phyloP scores from a whole-genome alignment of 495 filamentous ascomycete genomes.

The Astrocystis sublimbata region DNA sequence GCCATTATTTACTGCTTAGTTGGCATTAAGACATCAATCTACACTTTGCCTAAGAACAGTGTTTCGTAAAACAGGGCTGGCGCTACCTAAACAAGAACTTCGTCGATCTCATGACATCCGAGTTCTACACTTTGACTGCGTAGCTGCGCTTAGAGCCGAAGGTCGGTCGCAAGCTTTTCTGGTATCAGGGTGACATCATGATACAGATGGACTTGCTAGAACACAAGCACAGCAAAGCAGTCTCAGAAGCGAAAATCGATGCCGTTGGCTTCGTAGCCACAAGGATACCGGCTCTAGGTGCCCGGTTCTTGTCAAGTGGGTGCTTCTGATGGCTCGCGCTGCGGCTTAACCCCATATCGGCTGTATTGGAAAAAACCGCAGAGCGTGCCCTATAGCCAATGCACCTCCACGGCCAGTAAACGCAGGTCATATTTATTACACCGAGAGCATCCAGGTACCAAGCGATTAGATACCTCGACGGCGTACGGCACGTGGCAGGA shows the following conservation, averaged over 20 bases:
- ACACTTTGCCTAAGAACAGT: background rate
- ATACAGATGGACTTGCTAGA: background rate
- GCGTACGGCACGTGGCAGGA: slow-evolving; percentile 8
- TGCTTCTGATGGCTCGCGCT: slow-evolving; percentile 1
- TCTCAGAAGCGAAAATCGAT: background rate
- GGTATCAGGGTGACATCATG: slow-evolving; percentile 7
- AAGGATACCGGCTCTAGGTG: slow-evolving; percentile 3
- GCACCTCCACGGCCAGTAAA: slow-evolving; percentile 1
- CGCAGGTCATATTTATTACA: slow-evolving; percentile 16
- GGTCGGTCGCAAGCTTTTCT: background rate
- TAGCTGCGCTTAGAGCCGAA: background rate
- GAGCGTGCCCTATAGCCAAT: slow-evolving; percentile 1
- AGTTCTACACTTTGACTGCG: background rate
- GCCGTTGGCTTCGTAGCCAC: slow-evolving; percentile 3
- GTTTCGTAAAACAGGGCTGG: background rate
- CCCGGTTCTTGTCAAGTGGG: slow-evolving; percentile 7
- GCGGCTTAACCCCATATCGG: slow-evolving; percentile 4
- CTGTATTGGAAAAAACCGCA: slow-evolving; percentile 11
- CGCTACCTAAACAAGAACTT: background rate
- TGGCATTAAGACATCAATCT: background rate
- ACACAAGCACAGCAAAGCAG: background rate
- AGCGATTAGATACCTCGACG: background rate
- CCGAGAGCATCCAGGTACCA: slow-evolving; percentile 16
- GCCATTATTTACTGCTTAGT: background rate
- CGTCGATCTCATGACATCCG: background rate